Percentiles rank a stretch among this genome's conserved stretches.
Conservation (phyloP, 495 filamentous ascomycete genomes). For the Aspergillus sclerotiicarbonarius region DNA sequence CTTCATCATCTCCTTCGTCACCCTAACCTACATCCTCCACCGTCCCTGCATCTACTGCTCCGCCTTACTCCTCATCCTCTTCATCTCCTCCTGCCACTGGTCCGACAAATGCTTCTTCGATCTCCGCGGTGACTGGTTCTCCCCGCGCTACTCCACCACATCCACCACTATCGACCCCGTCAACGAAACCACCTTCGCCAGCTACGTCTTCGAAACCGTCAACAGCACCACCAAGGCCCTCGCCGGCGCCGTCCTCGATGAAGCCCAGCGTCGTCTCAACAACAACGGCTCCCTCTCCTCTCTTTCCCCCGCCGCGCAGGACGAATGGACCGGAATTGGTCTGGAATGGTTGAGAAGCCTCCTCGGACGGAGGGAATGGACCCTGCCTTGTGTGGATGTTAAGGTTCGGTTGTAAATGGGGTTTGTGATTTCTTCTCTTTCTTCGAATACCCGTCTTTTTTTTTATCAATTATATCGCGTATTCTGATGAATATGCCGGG, state of each 20-base stretch:
- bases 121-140: slow-evolving; percentile 78
- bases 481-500: neutral
- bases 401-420: slow-evolving; percentile 61
- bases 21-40: slow-evolving; percentile 86
- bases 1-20: slow-evolving; percentile 87
- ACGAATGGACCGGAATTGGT: slow-evolving; percentile 77
- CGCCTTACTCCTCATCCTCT: slow-evolving; percentile 81
- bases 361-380: slow-evolving; percentile 75
- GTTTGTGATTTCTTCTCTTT: neutral
- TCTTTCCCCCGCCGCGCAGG: slow-evolving; percentile 5
- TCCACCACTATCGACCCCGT: slow-evolving; percentile 17
- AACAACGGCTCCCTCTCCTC: neutral
- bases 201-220: slow-evolving; percentile 57
- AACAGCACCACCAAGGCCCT: slow-evolving; percentile 68
- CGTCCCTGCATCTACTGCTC: slow-evolving; percentile 91
- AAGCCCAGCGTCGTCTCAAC: slow-evolving; percentile 48
- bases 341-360: slow-evolving; percentile 79
- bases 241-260: slow-evolving; percentile 63
- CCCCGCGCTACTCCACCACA: slow-evolving; percentile 53
- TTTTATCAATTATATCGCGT: neutral
- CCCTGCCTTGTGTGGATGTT: slow-evolving; percentile 78
- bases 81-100: slow-evolving; percentile 88
- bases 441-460: neutral
- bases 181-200: slow-evolving; percentile 35
- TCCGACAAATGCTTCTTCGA: slow-evolving; percentile 87